A percentile compares a stretch with the other conserved stretches of the same genome.
phyloP scores from a whole-genome alignment of 768 basidiomycete species.

The Termitomyces sp. region DNA sequence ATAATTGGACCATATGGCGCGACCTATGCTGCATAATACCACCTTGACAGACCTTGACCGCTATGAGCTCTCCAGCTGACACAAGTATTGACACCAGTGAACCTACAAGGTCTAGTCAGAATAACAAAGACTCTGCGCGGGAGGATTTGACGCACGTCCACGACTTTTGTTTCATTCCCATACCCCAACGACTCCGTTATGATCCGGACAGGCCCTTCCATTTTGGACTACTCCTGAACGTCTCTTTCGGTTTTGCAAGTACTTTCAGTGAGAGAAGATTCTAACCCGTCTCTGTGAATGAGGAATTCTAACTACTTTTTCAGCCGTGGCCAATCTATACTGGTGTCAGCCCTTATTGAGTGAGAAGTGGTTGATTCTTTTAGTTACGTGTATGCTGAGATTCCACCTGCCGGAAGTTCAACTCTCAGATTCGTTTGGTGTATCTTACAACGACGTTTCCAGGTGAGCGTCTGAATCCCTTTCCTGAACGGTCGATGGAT shows the following conservation, averaged over 20 bases:
- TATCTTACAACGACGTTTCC: slow-evolving; percentile 33
- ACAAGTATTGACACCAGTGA: neutral
- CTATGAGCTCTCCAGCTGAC: neutral
- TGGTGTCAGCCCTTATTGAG: slow-evolving; percentile 79
- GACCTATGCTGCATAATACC: too few species aligned
- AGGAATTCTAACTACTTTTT: neutral
- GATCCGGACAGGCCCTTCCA: slow-evolving; percentile 46
- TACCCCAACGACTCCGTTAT: slow-evolving; percentile 53
- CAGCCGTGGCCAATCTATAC: slow-evolving; percentile 72
- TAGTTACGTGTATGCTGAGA: neutral
- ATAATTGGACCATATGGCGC: neutral
- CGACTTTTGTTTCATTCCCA: slow-evolving; percentile 63
- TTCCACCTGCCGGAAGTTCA: slow-evolving; percentile 29
- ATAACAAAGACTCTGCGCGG: neutral
- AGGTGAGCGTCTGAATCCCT: slow-evolving; percentile 22
- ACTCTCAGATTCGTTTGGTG: slow-evolving; percentile 31
- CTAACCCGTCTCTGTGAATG: neutral
- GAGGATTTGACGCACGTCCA: slow-evolving; percentile 14
- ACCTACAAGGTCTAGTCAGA: neutral
- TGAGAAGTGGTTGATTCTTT: slow-evolving; percentile 21
- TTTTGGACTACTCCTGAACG: slow-evolving; percentile 50
- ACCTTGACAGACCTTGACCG: neutral
- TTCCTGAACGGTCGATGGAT: slow-evolving; percentile 15
- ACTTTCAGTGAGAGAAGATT: slow-evolving; percentile 42
- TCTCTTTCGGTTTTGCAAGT: slow-evolving; percentile 57